Base-by-base conservation (phyloP, 2,329 filamentous ascomycete species). In the Alternaria brassicicola region DNA sequence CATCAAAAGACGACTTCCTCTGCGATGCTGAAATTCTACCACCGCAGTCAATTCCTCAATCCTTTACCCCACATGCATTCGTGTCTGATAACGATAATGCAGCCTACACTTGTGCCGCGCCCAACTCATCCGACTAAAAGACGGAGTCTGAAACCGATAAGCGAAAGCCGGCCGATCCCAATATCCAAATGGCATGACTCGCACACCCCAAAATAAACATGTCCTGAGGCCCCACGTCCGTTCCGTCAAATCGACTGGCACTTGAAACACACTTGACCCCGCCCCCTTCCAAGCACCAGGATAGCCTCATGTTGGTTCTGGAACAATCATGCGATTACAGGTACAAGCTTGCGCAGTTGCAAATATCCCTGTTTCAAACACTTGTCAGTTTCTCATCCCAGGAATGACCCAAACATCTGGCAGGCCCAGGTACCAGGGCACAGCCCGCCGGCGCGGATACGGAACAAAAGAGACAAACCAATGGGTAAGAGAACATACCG, bases 401-500 rank as follows among this genome's bases (percentile, higher is more conserved):
- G 23, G 23, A 15, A 33, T 26, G 15, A 35, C 12, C 31, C 33
- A 33, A 8, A 25, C 31, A 35, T 19, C 36, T 25, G 49, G 26
- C n/a, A n/a, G n/a, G n/a, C 38, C 12, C 33, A 41, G 39, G 38
- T 21, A 54, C 23, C 45, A 31, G 36, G 21, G 15, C 1, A 28
- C 7, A 53, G 28, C 15, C 30, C 21, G n/a, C 9, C 45, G 48
- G 38, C 23, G 47, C 36, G 55, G 33, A 19, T 35, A 10, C 31
- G 46, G 21, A 61, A 53, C 31, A 28, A 42, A 42, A 25, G 19
- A 19, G 9, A 38, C 17, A 38, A 38, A 38, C 35, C 5, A 19
- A 38, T 9, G 3, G 7, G 17, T 15, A 17, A 28, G 42, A 26
- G 35, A 21, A 97, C 95, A 76, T 97, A 95, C 72, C 95, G 83